Base-by-base conservation (phyloP, 768 basidiomycete genomes). In the Calocera cornea region DNA sequence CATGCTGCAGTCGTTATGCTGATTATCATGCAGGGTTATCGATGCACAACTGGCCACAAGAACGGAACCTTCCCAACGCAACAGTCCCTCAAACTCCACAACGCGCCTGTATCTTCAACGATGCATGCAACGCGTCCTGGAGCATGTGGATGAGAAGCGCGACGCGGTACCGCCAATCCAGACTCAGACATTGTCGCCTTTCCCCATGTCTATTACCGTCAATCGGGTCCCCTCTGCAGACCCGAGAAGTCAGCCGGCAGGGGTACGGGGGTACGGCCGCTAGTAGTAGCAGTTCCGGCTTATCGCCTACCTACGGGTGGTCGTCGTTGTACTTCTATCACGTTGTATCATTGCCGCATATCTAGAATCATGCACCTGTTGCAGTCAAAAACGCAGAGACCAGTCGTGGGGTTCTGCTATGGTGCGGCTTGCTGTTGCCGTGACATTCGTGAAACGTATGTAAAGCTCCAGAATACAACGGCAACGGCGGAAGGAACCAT, bases 101-200 rank as follows among this genome's bases (percentile, higher is more conserved):
- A 60, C 54, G 5, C 54, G 54, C 5, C 10, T 22, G 14, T 19
- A 60, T 22, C 54, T 60, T 29, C 54, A 60, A 27, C 54, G 54
- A 5, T 60, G 54, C 54, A 60, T 60, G 54, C 54, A 60, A 19
- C 54, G 54, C 8, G 54, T 60, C 31, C 54, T 60, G 54, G 54
- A 60, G 22, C 54, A 60, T 22, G 54, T 60, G 54, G 54, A 60
- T 22, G 54, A 60, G 54, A 60, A 60, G 54, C 54, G 54, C 54
- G 54, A 60, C 54, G 54, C 54, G 10, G 54, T 60, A 29, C 54
- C 54, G 22, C 54, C 54, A 27, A 60, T 60, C 54, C 54, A 60
- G 54, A 22, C 54, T 16, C 54, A 60, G 22, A 60, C 54, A 33
- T 22, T 60, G 14, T 12, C 31, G 31, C 54, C 54, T 19, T 60